A percentile compares a stretch with the other conserved stretches of the same genome.
Evolutionary conservation across 2,329 filamentous ascomycete species (phyloP).

Genomic region (Hansfordia pulvinata): DNA sequence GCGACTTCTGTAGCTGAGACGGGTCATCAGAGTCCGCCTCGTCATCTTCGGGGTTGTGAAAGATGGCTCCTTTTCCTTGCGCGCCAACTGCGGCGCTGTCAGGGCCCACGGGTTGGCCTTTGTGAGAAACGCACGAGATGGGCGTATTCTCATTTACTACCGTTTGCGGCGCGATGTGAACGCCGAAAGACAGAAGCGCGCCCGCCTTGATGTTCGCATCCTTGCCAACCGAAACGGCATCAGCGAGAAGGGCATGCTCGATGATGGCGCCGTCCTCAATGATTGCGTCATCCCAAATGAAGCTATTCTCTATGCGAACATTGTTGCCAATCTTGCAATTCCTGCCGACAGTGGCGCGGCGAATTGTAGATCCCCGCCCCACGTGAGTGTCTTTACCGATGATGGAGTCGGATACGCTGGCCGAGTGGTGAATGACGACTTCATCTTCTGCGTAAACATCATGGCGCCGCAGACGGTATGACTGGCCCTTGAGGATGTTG

Average conservation of each 20-base stretch:
- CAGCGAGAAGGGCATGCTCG: constrained; percentile 62
- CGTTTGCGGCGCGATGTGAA: constrained; percentile 52
- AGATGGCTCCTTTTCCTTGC: constrained; percentile 34
- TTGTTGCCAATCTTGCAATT: constrained; percentile 79
- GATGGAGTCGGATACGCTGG: constrained; percentile 56
- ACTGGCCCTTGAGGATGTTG: constrained; percentile 67
- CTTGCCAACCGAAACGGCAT: constrained; percentile 57
- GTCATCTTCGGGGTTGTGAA: constrained; percentile 30
- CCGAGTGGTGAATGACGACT: constrained; percentile 61
- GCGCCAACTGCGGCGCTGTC: constrained; percentile 33
- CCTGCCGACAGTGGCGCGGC: constrained; percentile 68
- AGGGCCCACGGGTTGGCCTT: constrained; percentile 22
- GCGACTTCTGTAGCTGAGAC: constrained; percentile 35
- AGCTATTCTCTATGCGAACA: constrained; percentile 64
- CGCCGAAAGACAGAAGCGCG: constrained; percentile 67
- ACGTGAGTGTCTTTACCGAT: constrained; percentile 67
- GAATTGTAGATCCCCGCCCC: constrained; percentile 56
- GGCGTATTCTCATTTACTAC: constrained; percentile 23
- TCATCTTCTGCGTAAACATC: constrained; percentile 68
- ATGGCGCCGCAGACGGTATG: constrained; percentile 56
- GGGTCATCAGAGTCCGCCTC: constrained; percentile 37
- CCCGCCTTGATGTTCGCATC: constrained; percentile 57
- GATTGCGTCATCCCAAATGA: constrained; percentile 74
- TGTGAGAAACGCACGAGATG: constrained; percentile 21
- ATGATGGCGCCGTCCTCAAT: constrained; percentile 66